Base-by-base conservation (phyloP, 257 asterid species). In the Buddleja alternifolia region DNA sequence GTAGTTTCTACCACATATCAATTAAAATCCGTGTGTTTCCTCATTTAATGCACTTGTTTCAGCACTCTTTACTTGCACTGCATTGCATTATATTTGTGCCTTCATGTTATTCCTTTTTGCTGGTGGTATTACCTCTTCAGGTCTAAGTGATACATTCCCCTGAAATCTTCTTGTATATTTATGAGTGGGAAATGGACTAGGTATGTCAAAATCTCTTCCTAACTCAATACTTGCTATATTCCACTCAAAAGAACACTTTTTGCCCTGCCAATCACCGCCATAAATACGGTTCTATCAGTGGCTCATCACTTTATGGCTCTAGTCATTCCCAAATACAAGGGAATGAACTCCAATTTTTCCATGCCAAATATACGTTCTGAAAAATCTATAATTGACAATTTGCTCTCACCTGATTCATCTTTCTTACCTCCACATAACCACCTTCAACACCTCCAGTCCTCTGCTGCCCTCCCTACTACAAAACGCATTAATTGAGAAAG, bases 121-220 rank as follows among this genome's bases (percentile, higher is more conserved):
- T n/a, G 62, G 41, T 50, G 16, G 47, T 60, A 5, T n/a, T 58
- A 15, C 34, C 60, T 57, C 45, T n/a, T 20, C 47, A 6, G 14
- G 19, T 60, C 54, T 23, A 45, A 25, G 17, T 37, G 14, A 64
- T 39, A 37, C 39, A 14, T 51, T 37, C 15, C 32, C 42, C 16
- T 24, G 11, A 9, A 57, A 16, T 65, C 47, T 29, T 41, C 52
- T 45, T 8, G 14, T 47, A 48, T 16, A 0, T 17, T 8, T 23
- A 16, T 58, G 55, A 66, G 16, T 37, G 56, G 21, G 42, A 57
- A 45, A 34, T 46, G 23, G 44, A 64, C 55, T 10, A 44, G 44
- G 56, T 45, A 47, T 65, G 21, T 64, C 6, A 4, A 37, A 52
- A 14, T 41, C 56, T 40, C 23, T 23, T 17, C 24, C 6, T 3